Percentiles rank a stretch among this genome's conserved stretches.
phyloP scores from a whole-genome alignment of 352 stramenopile genomes.

The Phytophthora sp. region DNA sequence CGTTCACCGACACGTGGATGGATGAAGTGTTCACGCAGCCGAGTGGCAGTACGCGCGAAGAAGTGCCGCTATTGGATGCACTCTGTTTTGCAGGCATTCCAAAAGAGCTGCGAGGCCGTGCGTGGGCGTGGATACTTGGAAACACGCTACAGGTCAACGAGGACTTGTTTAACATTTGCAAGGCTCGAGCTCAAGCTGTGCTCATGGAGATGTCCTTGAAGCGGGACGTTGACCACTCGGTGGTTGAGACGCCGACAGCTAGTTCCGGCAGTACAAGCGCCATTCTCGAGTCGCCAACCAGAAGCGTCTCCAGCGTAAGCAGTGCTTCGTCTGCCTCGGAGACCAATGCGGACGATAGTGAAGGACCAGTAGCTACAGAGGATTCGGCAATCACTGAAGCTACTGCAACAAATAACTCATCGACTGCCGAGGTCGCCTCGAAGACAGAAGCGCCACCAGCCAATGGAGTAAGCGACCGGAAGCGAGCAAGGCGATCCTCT shows the following conservation, averaged over 20 bases:
- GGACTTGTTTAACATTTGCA: constrained; percentile 86
- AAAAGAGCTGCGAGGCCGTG: constrained; percentile 82
- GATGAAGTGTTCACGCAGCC: constrained; percentile 63
- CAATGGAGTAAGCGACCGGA: constrained; percentile 17
- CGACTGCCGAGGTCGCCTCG: no score
- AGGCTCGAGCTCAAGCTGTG: constrained; percentile 72
- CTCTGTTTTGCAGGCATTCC: constrained; percentile 85
- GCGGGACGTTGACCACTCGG: constrained; percentile 51
- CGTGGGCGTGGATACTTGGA: constrained; percentile 80
- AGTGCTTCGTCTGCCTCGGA: constrained; percentile 38
- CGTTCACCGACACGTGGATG: constrained; percentile 80
- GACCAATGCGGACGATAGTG: constrained; percentile 19
- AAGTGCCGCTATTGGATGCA: constrained; percentile 52
- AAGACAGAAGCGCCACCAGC: neutral
- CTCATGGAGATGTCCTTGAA: constrained; percentile 79
- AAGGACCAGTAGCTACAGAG: constrained; percentile 5
- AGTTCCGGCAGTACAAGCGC: constrained; percentile 25
- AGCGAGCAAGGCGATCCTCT: constrained; percentile 35
- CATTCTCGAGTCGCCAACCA: constrained; percentile 32
- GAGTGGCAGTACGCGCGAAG: constrained; percentile 32
- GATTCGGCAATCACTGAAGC: neutral
- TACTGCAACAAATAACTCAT: neutral
- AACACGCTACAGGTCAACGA: constrained; percentile 89
- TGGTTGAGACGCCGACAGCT: constrained; percentile 19
- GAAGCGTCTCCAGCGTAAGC: constrained; percentile 35